A percentile compares a stretch with the other conserved stretches of the same genome.
Conservation (phyloP, 1,139 yeast species). For the Suhomyces bolitotheri region DNA sequence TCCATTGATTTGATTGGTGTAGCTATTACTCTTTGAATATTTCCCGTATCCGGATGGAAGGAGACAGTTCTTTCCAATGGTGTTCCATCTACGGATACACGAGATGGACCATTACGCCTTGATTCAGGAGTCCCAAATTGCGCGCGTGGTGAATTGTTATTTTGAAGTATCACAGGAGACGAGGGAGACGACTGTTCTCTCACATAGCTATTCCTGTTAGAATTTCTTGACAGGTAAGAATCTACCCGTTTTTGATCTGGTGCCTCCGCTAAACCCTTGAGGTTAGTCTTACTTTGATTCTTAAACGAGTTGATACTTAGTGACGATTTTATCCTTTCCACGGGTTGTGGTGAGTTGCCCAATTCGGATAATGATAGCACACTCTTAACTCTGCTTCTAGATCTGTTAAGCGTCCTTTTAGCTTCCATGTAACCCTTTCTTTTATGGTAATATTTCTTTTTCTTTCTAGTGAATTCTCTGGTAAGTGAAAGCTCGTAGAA, state of each 20-base stretch:
- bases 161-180: conserved; percentile 3
- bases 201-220: conserved; percentile 7
- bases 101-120: conserved; percentile 3
- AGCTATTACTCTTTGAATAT: conserved; percentile 14
- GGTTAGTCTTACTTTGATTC: conserved; percentile 17
- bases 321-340: conserved; percentile 43
- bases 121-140: conserved; percentile 9
- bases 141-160: conserved; percentile 3
- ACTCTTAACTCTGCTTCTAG: conserved; percentile 51
- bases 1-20: conserved; percentile 6
- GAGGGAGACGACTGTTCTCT: conserved; percentile 7
- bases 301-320: conserved; percentile 37
- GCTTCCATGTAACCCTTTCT: conserved; percentile 44
- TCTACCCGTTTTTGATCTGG: conserved; percentile 15
- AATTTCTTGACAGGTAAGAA: conserved; percentile 18
- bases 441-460: conserved; percentile 32
- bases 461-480: conserved; percentile 49
- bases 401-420: conserved; percentile 44
- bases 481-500: conserved; percentile 77
- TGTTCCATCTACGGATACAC: conserved; percentile 14
- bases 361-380: conserved; percentile 40
- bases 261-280: conserved; percentile 12
- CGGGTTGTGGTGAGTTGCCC: conserved; percentile 31
- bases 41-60: conserved; percentile 33
- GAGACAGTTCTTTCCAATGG: conserved; percentile 35